A percentile compares a stretch with the other conserved stretches of the same genome.
These are phyloP conservation scores for Syncephalis plumigaleata DNA, from an alignment of 371 early-diverging fungal genomes.

Conservation along the genomic window DNA sequence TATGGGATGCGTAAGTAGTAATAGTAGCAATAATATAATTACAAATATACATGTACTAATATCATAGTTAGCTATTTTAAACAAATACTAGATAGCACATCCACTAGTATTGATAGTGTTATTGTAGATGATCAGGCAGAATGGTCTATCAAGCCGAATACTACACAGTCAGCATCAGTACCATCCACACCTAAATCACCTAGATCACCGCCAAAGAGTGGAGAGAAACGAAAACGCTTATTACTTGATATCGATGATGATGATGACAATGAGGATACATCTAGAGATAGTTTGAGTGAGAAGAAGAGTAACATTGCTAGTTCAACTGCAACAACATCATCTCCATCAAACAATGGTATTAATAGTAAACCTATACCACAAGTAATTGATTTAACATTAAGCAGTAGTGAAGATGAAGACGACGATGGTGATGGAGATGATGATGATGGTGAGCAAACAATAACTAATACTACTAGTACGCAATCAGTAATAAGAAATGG, in stretches of 20 bases:
- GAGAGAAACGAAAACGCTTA: slow-evolving; percentile 10
- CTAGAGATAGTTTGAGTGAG: too few relatives aligned
- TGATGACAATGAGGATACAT: too few relatives aligned
- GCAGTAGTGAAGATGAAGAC: slow-evolving; percentile 31
- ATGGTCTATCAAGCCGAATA: slow-evolving; percentile 13
- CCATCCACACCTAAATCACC: slow-evolving; percentile 4
- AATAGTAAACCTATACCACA: slow-evolving; percentile 11
- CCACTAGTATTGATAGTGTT: slow-evolving; percentile 27
- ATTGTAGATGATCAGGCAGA: slow-evolving; percentile 36
- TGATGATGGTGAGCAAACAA: too few relatives aligned
- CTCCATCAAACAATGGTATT: slow-evolving; percentile 7
- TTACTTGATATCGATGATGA: slow-evolving; percentile 12
- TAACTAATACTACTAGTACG: too few relatives aligned
- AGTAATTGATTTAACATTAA: slow-evolving; percentile 45
- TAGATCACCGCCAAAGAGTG: slow-evolving; percentile 5
- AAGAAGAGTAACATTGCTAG: too few relatives aligned
- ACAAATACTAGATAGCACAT: slow-evolving; percentile 30
- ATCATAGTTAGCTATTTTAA: slow-evolving; percentile 30
- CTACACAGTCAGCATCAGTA: slow-evolving; percentile 5
- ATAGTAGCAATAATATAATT: not conserved
- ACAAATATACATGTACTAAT: not conserved
- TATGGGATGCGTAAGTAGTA: slow-evolving; percentile 26
- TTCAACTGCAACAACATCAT: slow-evolving; percentile 2
- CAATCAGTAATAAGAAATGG: too few relatives aligned
- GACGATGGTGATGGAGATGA: too few relatives aligned